Evolutionary conservation across 192 early-diverging fungal genomes (phyloP).

Genomic region (Coemansia sp.): DNA sequence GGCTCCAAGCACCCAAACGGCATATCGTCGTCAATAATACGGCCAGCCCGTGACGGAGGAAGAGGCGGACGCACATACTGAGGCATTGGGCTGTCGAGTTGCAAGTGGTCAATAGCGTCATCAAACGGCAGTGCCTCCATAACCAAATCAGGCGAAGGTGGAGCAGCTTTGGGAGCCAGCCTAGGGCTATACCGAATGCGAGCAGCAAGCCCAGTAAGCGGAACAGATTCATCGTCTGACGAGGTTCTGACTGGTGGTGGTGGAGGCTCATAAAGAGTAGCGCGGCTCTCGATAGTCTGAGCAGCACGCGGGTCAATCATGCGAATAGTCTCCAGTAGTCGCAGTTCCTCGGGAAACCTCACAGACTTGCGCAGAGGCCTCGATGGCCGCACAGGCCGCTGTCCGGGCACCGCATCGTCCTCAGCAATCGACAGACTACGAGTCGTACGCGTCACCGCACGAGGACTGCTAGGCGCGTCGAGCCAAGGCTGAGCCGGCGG

Average conservation of each 20-base stretch:
- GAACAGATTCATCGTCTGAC: slow-evolving; percentile 9
- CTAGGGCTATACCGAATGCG: slow-evolving; percentile 29
- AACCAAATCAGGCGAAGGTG: neutral
- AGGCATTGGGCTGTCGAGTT: neutral
- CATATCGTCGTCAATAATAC: slow-evolving; percentile 7
- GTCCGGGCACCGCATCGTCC: neutral
- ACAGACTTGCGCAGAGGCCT: slow-evolving; percentile 32
- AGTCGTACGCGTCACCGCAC: neutral
- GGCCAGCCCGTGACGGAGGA: too few species aligned
- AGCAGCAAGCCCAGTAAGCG: slow-evolving; percentile 20
- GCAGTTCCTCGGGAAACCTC: slow-evolving; percentile 46
- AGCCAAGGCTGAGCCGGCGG: neutral
- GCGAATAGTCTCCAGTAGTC: slow-evolving; percentile 44
- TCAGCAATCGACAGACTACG: neutral
- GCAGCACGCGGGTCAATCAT: slow-evolving; percentile 36
- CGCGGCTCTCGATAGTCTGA: slow-evolving; percentile 32
- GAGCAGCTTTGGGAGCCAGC: slow-evolving; percentile 8
- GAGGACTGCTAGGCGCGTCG: neutral
- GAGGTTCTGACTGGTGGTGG: neutral
- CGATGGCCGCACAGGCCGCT: slow-evolving; percentile 12
- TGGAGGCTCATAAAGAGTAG: neutral
- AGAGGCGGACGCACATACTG: neutral
- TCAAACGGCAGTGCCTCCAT: neutral
- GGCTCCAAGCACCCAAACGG: neutral
- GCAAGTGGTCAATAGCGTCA: neutral